Base-by-base conservation (phyloP, 2,329 filamentous ascomycete genomes). In the Lecanicillium sp. region DNA sequence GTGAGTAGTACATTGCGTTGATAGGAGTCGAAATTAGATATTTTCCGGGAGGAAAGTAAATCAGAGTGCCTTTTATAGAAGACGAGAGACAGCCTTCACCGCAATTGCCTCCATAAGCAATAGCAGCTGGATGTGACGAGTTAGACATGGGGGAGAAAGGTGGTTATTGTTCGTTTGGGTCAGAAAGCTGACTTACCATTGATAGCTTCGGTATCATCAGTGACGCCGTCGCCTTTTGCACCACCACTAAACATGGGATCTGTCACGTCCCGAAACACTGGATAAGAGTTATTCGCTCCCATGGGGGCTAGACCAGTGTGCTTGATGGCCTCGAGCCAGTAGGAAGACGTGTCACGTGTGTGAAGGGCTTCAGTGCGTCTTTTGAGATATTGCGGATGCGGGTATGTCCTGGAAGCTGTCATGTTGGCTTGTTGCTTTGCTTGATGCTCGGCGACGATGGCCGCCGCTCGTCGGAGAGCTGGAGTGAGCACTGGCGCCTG, bases 1-100 rank as follows among this genome's bases (percentile, higher is more conserved):
- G 32, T n/a, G 32, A 40, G 38, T 40, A 36, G 33, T 40, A 40
- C 22, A 35, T 35, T 15, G 38, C 33, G 30, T 40, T 35, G 13
- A 40, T 40, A 4, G 27, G 38, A 4, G 32, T 18, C 6, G 32
- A 40, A 30, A 40, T 40, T 3, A 40, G 32, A 30, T 40, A 40
- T 16, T 29, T 40, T 20, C 38, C 38, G 4, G 20, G 14, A 4
- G 32, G 32, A 22, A 40, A 40, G 25, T 35, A 40, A 5, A 40
- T 35, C 7, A 40, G 38, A 4, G 32, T 35, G 29, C 38, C 31
- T 15, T 40, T 40, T 31, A 40, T 9, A 9, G 27, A 36, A 2
- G 33, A 40, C 1, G 37, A 40, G 13, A 40, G 22, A n/a, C 30
- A 34, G 25, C 25, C 31, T 14, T 40, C 30, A 5, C 37, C 37